Evolutionary conservation across 352 stramenopile species (phyloP).

Genomic region (Phytophthora cactorum): DNA sequence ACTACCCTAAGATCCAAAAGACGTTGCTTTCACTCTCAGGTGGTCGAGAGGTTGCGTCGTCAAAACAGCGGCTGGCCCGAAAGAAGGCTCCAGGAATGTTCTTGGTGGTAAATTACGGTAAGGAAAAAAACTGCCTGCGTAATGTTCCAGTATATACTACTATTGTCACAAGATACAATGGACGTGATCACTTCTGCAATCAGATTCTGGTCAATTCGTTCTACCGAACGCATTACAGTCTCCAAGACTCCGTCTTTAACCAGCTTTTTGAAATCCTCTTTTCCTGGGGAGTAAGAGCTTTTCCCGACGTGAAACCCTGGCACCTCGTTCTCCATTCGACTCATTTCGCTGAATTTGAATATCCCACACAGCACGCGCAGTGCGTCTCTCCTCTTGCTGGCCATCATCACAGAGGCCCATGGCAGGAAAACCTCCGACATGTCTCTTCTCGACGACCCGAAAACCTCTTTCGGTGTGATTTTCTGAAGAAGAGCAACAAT

Average conservation of each 20-base stretch:
- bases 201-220: constrained; percentile 6
- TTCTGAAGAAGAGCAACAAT: constrained; percentile 6
- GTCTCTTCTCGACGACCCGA: not conserved
- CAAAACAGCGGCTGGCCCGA: too few relatives aligned
- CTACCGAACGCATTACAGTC: not conserved
- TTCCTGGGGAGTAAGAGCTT: too few relatives aligned
- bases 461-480: not conserved
- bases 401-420: not conserved
- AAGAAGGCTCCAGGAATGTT: too few relatives aligned
- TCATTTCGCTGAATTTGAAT: constrained; percentile 14
- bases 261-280: constrained; percentile 2
- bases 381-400: constrained; percentile 4
- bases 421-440: not conserved
- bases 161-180: constrained; percentile 7
- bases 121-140: too few relatives aligned
- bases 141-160: too few relatives aligned
- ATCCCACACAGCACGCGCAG: constrained; percentile 6
- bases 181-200: constrained; percentile 5
- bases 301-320: not conserved
- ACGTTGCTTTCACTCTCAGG: too few relatives aligned
- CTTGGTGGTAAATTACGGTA: too few relatives aligned
- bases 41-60: too few relatives aligned
- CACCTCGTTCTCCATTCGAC: constrained; percentile 8
- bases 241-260: constrained; percentile 2
- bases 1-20: too few relatives aligned